Base-by-base conservation (phyloP, 768 basidiomycete species). In the Xerocomus spinulosus region DNA sequence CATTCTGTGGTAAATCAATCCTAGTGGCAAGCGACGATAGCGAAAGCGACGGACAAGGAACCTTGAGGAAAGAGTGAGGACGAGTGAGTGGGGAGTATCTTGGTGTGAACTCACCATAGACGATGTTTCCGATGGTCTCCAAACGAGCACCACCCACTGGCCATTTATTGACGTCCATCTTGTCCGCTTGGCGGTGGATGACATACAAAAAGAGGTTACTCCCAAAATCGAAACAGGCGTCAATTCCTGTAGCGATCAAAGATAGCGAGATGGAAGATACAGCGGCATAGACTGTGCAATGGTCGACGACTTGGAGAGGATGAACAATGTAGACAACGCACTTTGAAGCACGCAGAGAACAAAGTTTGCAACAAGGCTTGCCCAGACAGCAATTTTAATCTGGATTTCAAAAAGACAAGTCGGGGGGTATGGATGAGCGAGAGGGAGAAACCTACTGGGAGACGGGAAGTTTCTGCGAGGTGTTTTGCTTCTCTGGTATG, bases 91-190 rank as follows among this genome's bases (percentile, higher is more conserved):
- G 21, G 21, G 24, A 23, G 39, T 34, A 13, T 28, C 5, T 2
- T 21, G 20, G 20, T 43, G 49, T 41, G 10, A 32, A 53, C 52
- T 51, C 37, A 81, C 90, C 92, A 56, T 92, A 95, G 45, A 90
- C 71, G 49, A 92, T 82, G 57, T 94, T 93, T 12, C 89, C 90
- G 46, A 92, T 90, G 4, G 88, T 92, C 64, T 93, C 88, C 37
- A 96, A 75, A 39, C 92, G 78, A n/a, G 87, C 81, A 30, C 92
- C 92, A 41, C 93, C 85, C 4, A 92, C 86, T 24, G 94, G 92
- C 93, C 92, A 97, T 55, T 87, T 87, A 66, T 85, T 90, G 35
- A 72, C 55, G 59, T 96, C 92, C 51, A 95, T 75, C 28, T 57
- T 74, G 10, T 59, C 68, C 1, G 91, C 83, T 57, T 91, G 85